Percentiles rank a stretch among this genome's conserved stretches.
Conservation (phyloP, 75 land plant genomes). For the Gnetum montanum region DNA sequence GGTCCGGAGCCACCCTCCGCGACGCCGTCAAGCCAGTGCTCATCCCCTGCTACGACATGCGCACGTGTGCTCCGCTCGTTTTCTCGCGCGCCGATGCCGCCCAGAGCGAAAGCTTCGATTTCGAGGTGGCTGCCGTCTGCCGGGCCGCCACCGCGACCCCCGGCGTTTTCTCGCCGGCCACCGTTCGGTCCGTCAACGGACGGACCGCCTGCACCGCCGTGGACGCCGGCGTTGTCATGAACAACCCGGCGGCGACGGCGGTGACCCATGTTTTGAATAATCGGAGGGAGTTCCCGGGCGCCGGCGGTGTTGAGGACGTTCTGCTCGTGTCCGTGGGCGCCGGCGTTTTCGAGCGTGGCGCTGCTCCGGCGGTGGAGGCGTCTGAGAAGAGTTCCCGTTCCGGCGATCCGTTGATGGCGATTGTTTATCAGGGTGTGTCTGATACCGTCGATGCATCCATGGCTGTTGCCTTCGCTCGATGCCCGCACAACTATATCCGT, state of each 20-base stretch:
- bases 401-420: constrained; percentile 43
- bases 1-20: constrained; percentile 39
- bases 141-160: constrained; percentile 89
- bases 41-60: constrained; percentile 86
- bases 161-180: constrained; percentile 42
- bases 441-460: constrained; percentile 84
- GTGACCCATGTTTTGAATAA: constrained; percentile 87
- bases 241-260: constrained; percentile 91
- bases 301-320: constrained; percentile 68
- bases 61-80: constrained; percentile 62
- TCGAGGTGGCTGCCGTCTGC: constrained; percentile 72
- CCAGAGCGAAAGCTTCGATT: constrained; percentile 62
- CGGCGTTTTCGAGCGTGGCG: constrained; percentile 27
- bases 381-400: constrained; percentile 32
- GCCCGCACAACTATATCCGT: constrained; percentile 60
- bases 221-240: constrained; percentile 92
- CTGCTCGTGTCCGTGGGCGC: constrained; percentile 81
- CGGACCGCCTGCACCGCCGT: constrained; percentile 60
- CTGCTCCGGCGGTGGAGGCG: constrained; percentile 9
- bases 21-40: constrained; percentile 82
- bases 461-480: constrained; percentile 61
- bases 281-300: constrained; percentile 66
- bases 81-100: constrained; percentile 79
- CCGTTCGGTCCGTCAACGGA: constrained; percentile 63
- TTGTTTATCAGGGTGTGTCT: constrained; percentile 74